Percentiles rank a stretch among this genome's conserved stretches.
phyloP scores from a whole-genome alignment of 2,329 filamentous ascomycete genomes.

The Sclerotinia trifoliorum region DNA sequence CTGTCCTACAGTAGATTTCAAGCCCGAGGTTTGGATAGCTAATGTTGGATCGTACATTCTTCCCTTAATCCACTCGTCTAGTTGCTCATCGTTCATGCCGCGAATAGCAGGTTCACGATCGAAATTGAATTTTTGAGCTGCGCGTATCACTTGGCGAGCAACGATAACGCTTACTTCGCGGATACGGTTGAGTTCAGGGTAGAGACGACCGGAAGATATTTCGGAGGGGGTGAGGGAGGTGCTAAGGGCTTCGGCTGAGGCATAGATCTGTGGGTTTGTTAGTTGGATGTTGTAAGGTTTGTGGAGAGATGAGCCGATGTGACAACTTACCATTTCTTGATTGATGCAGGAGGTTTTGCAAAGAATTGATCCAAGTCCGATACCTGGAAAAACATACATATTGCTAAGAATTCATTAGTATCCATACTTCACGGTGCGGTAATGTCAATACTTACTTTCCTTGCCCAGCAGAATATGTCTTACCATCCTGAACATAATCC shows the following conservation, averaged over 20 bases:
- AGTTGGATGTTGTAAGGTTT: constrained; percentile 50
- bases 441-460: constrained; percentile 41
- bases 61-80: constrained; percentile 66
- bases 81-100: constrained; percentile 45
- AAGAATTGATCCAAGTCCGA: constrained; percentile 76
- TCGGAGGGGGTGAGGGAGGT: constrained; percentile 64
- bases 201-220: constrained; percentile 56
- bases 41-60: constrained; percentile 70
- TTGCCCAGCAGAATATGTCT: constrained; percentile 49
- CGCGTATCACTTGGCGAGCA: constrained; percentile 69
- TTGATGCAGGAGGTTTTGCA: constrained; percentile 61
- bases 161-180: constrained; percentile 74
- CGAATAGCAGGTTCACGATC: constrained; percentile 61
- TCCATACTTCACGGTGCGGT: background rate
- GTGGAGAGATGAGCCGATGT: background rate
- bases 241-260: constrained; percentile 72
- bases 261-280: constrained; percentile 59
- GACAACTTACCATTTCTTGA: constrained; percentile 35
- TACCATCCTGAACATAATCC: constrained; percentile 59
- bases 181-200: constrained; percentile 74
- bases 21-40: background rate
- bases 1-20: constrained; percentile 3
- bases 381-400: constrained; percentile 80
- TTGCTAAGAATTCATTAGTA: constrained; percentile 64
- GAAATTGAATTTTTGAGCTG: constrained; percentile 66